phyloP scores from a whole-genome alignment of 2,329 filamentous ascomycete species.

The Lachnellula hyalina region DNA sequence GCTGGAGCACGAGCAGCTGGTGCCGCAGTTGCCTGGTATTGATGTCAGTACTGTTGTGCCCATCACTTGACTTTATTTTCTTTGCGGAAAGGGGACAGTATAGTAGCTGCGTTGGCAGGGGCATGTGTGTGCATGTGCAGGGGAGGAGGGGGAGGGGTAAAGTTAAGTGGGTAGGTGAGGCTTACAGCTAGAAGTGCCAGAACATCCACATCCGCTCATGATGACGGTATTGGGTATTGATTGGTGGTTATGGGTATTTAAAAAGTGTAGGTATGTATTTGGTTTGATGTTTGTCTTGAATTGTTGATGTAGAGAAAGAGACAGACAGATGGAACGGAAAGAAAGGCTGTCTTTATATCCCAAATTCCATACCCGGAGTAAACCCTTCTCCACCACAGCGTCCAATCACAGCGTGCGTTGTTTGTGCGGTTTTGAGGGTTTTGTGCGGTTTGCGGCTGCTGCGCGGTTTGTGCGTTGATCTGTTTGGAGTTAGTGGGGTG shows the following conservation, averaged over 20 bases:
- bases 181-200: constrained; percentile 32
- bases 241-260: constrained; percentile 1
- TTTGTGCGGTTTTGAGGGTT: no score
- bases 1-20: constrained; percentile 31
- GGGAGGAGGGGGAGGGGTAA: no score
- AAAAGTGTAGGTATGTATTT: background rate
- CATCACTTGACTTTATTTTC: background rate
- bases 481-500: no score
- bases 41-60: background rate
- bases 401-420: no score
- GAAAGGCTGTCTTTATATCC: constrained; percentile 3
- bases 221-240: constrained; percentile 12
- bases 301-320: background rate
- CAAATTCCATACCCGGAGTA: background rate
- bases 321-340: background rate
- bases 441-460: no score
- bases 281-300: background rate
- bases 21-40: constrained; percentile 22
- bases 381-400: no score
- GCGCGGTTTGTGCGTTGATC: no score
- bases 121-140: no score
- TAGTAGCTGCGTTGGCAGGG: background rate
- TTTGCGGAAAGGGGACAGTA: no score
- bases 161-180: constrained; percentile 9
- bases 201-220: constrained; percentile 36